These are phyloP conservation scores for Colletotrichum falcatum DNA, from an alignment of 2,329 filamentous ascomycete species.

Conservation along the genomic window DNA sequence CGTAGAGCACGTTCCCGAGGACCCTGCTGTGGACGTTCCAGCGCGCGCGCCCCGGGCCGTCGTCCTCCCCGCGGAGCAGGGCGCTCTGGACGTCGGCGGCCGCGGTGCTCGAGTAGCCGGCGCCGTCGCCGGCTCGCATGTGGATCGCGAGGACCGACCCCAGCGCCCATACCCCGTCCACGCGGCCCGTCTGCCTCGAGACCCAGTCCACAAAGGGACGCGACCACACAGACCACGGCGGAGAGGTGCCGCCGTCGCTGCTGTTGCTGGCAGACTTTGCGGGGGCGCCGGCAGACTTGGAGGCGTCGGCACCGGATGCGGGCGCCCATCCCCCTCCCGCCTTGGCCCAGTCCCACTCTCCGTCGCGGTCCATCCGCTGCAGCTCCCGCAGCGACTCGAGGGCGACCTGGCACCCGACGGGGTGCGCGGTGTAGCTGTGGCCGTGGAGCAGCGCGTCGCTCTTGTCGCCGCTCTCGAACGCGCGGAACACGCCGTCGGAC, in stretches of 20 bases:
- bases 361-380: slow-evolving; percentile 65
- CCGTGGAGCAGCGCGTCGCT: slow-evolving; percentile 84
- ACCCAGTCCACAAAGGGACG: slow-evolving; percentile 67
- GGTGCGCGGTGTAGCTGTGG: slow-evolving; percentile 88
- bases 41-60: slow-evolving; percentile 15
- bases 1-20: slow-evolving; percentile 68
- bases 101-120: slow-evolving; percentile 61
- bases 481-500: slow-evolving; percentile 77
- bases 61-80: background rate
- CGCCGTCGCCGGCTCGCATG: slow-evolving; percentile 55
- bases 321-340: slow-evolving; percentile 58
- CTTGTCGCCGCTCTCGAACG: slow-evolving; percentile 79
- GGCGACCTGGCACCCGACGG: slow-evolving; percentile 83
- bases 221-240: slow-evolving; percentile 79
- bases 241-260: background rate
- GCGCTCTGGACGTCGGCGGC: slow-evolving; percentile 56
- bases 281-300: background rate
- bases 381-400: slow-evolving; percentile 73
- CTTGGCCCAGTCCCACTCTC: slow-evolving; percentile 69
- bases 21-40: slow-evolving; percentile 68
- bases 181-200: slow-evolving; percentile 63
- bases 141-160: slow-evolving; percentile 80
- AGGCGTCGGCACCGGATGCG: background rate
- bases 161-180: slow-evolving; percentile 77
- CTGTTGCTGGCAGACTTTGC: too few species aligned